phyloP scores from a whole-genome alignment of 2,329 filamentous ascomycete species.

The Aspergillus candidus region DNA sequence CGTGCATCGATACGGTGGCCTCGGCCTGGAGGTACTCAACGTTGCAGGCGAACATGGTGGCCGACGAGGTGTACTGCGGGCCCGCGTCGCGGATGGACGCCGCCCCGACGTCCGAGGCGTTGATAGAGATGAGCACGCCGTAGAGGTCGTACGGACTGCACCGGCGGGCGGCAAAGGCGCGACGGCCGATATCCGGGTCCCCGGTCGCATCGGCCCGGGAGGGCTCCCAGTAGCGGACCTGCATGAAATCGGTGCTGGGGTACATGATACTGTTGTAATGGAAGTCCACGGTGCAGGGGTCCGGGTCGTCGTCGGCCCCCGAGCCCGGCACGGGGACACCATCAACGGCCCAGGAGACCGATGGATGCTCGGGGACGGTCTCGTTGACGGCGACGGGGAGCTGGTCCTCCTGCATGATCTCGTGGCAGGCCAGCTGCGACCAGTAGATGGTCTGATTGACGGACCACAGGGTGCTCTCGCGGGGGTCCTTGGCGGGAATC shows the following conservation, averaged over 20 bases:
- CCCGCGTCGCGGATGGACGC: slow-evolving; percentile 6
- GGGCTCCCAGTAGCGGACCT: slow-evolving; percentile 32
- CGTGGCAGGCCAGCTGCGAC: slow-evolving; percentile 20
- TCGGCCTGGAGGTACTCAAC: slow-evolving; percentile 25
- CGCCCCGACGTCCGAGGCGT: slow-evolving; percentile 14
- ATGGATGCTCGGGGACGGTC: slow-evolving; percentile 9
- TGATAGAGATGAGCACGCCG: slow-evolving; percentile 28
- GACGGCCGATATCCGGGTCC: slow-evolving; percentile 7
- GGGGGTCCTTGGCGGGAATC: slow-evolving; percentile 18
- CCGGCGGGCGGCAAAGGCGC: slow-evolving; percentile 20
- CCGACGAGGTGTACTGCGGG: slow-evolving; percentile 18
- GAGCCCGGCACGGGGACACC: slow-evolving; percentile 18
- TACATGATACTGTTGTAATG: slow-evolving; percentile 26
- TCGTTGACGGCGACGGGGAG: slow-evolving; percentile 20
- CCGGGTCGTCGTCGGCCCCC: slow-evolving; percentile 6
- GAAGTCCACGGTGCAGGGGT: slow-evolving; percentile 24
- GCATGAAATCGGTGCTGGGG: slow-evolving; percentile 23
- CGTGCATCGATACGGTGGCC: slow-evolving; percentile 26
- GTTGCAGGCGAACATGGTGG: slow-evolving; percentile 28
- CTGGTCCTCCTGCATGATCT: slow-evolving; percentile 14
- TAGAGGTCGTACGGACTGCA: slow-evolving; percentile 29
- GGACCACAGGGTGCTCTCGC: slow-evolving; percentile 24
- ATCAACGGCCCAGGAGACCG: slow-evolving; percentile 24
- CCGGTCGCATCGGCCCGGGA: slow-evolving; percentile 12
- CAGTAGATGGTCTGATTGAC: slow-evolving; percentile 31